Base-by-base conservation (phyloP, 1,284 basidiomycete species). In the Rhodotorula sp. region DNA sequence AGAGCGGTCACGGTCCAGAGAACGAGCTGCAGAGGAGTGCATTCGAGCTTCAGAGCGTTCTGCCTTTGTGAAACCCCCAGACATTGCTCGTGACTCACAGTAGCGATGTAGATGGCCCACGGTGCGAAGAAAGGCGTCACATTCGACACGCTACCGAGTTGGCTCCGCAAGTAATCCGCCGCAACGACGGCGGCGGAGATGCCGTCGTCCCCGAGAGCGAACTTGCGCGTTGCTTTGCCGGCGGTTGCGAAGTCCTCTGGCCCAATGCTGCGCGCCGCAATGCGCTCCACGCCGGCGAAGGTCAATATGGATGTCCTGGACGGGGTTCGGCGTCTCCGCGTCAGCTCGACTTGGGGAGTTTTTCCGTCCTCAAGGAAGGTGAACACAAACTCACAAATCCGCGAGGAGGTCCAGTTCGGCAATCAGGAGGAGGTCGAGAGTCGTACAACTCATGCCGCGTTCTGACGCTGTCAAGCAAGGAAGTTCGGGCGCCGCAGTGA, bases 201-300 rank as follows among this genome's bases (percentile, higher is more conserved):
- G 4, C 30, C 60, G 4, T 44, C 60, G 3, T 42, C 15, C 22
- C 33, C 42, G 12, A 30, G 8, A 10, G 14, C 30, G 29, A 48
- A 61, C 30, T 61, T 61, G 30, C 60, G 60, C 20, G 51, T 29
- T 14, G 60, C 10, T 24, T 51, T 51, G 20, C 30, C 30, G 20
- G 60, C 60, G 24, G 48, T 29, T 22, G 48, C 10, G 17, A 37
- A 61, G 30, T 61, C 60, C 18, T 51, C 60, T 12, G 60, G 60
- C 14, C 60, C 48, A 33, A 61, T 33, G 6, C n/a, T 42, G 8
- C 60, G 48, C 24, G 49, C 48, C 5, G 48, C 60, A n/a, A 61
- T 61, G 29, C 60, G 60, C 15, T 37, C 33, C 14, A 53, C 60
- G 33, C 60, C 60, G 12, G 60, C 60, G 18, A 61, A 61, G 4